Evolutionary conservation across 805 yeast species (phyloP).

Genomic region (Schizosaccharomyces japonicus): DNA sequence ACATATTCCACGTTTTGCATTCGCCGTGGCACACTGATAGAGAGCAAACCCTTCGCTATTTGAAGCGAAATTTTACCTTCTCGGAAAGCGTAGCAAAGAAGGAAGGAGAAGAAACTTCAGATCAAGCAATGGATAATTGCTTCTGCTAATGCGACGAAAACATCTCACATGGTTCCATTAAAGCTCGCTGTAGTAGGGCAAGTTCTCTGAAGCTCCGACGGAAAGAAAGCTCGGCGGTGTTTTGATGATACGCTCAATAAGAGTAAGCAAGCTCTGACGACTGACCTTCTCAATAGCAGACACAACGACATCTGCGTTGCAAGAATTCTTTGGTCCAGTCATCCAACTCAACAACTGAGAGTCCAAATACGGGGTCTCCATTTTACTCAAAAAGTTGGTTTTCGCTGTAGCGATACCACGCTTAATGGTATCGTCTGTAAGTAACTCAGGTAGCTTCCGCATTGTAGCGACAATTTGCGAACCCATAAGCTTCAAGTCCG

Average conservation of each 20-base stretch:
- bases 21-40: too few species aligned
- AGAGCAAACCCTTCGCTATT: too few species aligned
- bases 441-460: conserved; percentile 10
- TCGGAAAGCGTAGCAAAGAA: too few species aligned
- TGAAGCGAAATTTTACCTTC: too few species aligned
- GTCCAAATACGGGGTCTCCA: conserved; percentile 11
- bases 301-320: conserved; percentile 13
- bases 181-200: conserved; percentile 65
- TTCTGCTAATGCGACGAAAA: background rate
- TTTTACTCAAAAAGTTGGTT: conserved; percentile 30
- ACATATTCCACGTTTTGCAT: too few species aligned
- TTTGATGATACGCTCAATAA: conserved; percentile 17
- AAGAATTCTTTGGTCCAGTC: conserved; percentile 14
- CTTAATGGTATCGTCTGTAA: conserved; percentile 19
- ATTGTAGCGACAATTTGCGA: conserved; percentile 15
- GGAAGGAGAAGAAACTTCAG: too few species aligned
- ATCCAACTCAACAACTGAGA: conserved; percentile 17
- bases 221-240: conserved; percentile 64
- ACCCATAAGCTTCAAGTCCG: conserved; percentile 41
- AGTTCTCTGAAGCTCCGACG: conserved; percentile 62
- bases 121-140: too few species aligned
- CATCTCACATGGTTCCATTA: background rate
- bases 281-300: conserved; percentile 10
- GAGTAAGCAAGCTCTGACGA: conserved; percentile 17
- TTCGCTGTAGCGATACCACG: conserved; percentile 32